Evolutionary conservation across 352 stramenopile species (phyloP).

Genomic region (Elongisporangium undulatum): DNA sequence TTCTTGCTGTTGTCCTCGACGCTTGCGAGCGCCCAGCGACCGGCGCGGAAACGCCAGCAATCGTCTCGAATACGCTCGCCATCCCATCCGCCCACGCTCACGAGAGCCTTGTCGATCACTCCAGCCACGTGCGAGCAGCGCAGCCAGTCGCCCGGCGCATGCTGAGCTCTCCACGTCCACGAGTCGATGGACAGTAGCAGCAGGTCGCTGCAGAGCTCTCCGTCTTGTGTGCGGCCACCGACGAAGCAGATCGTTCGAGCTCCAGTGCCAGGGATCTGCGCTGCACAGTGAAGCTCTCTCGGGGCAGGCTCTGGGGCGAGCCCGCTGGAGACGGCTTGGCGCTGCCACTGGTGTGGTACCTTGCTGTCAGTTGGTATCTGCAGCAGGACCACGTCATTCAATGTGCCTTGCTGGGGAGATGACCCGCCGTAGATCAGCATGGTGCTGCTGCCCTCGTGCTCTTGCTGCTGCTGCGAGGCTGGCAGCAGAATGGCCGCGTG

Average conservation of each 20-base stretch:
- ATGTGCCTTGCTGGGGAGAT: slow-evolving; percentile 43
- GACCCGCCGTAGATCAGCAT: slow-evolving; percentile 66
- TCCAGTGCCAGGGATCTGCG: slow-evolving; percentile 7
- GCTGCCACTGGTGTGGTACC: background rate
- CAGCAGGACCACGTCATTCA: slow-evolving; percentile 54
- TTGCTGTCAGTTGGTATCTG: slow-evolving; percentile 14
- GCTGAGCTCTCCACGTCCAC: slow-evolving; percentile 37
- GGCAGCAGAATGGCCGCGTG: slow-evolving; percentile 44
- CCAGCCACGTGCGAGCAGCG: slow-evolving; percentile 39
- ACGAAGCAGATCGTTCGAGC: slow-evolving; percentile 27
- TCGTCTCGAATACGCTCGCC: slow-evolving; percentile 37
- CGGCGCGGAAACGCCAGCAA: slow-evolving; percentile 27
- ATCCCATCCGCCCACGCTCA: slow-evolving; percentile 57
- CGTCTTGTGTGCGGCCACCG: slow-evolving; percentile 44
- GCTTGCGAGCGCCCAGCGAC: background rate
- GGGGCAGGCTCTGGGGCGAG: background rate
- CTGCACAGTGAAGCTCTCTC: slow-evolving; percentile 43
- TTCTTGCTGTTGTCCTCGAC: slow-evolving; percentile 13
- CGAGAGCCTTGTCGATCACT: slow-evolving; percentile 16
- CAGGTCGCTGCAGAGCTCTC: slow-evolving; percentile 56
- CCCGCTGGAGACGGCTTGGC: background rate
- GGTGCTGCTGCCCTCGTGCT: slow-evolving; percentile 1
- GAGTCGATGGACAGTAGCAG: slow-evolving; percentile 25
- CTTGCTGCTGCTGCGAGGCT: background rate
- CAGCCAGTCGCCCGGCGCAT: slow-evolving; percentile 51